Percentiles rank a stretch among this genome's conserved stretches.
Conservation (phyloP, 2,329 filamentous ascomycete genomes). For the Sclerotiophoma versabilis region DNA sequence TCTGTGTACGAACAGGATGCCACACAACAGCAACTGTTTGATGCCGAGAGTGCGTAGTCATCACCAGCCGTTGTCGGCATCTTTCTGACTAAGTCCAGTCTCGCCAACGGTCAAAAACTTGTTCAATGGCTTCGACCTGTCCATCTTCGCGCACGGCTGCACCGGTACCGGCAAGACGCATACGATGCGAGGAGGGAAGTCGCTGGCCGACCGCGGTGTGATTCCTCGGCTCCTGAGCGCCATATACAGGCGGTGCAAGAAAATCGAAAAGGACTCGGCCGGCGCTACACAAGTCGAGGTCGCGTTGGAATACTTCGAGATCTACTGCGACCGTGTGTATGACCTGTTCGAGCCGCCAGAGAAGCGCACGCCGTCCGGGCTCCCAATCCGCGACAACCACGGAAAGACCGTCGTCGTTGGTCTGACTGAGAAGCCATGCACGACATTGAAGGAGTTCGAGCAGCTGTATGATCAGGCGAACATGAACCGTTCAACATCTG, state of each 20-base stretch:
- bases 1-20: conserved; percentile 83
- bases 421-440: conserved; percentile 81
- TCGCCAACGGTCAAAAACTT: conserved; percentile 88
- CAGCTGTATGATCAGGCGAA: conserved; percentile 90
- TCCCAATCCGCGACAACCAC: conserved; percentile 84
- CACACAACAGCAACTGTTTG: conserved; percentile 86
- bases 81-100: conserved; percentile 62
- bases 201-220: conserved; percentile 82
- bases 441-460: conserved; percentile 89
- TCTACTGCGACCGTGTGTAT: conserved; percentile 95
- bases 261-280: conserved; percentile 79
- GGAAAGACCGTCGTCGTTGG: conserved; percentile 89
- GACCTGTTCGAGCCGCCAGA: conserved; percentile 88
- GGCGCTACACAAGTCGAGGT: conserved; percentile 76
- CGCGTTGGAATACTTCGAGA: conserved; percentile 89
- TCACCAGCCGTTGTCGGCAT: conserved; percentile 1
- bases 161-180: conserved; percentile 95
- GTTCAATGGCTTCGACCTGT: conserved; percentile 76
- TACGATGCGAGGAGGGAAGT: conserved; percentile 92
- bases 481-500: conserved; percentile 84
- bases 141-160: conserved; percentile 90
- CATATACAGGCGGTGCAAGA: conserved; percentile 85
- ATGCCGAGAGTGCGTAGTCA: conserved; percentile 74
- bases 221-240: conserved; percentile 85
- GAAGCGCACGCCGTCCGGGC: conserved; percentile 80